A percentile compares a stretch with the other conserved stretches of the same genome.
Conservation (phyloP, 179 eudicot species). For the Sideroxylon spinosum region DNA sequence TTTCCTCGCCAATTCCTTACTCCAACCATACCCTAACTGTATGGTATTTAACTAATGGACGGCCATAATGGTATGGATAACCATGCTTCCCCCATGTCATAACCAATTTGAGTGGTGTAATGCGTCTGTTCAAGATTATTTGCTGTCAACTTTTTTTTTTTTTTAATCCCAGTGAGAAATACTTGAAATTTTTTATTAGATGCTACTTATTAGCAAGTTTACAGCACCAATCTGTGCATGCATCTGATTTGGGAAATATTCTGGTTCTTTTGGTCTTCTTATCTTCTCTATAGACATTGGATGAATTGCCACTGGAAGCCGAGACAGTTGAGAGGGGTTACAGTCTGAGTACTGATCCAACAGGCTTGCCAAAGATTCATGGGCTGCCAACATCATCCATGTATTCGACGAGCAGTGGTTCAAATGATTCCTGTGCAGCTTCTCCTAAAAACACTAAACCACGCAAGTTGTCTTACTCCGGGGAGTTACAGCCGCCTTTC, state of each 20-base stretch:
- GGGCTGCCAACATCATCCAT: constrained; percentile 67
- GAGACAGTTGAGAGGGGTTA: constrained; percentile 83
- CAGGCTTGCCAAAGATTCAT: constrained; percentile 70
- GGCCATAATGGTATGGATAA: too few species aligned
- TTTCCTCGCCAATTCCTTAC: too few species aligned
- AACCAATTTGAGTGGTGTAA: too few species aligned
- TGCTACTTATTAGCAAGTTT: neutral
- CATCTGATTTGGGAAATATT: neutral
- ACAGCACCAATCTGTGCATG: neutral
- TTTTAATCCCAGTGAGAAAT: too few species aligned
- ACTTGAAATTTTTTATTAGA: neutral
- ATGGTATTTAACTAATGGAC: too few species aligned
- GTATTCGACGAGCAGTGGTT: constrained; percentile 51
- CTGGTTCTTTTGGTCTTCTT: neutral
- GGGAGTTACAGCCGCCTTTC: constrained; percentile 62
- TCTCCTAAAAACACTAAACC: constrained; percentile 63
- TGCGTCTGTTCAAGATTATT: neutral
- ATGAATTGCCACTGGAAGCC: constrained; percentile 83
- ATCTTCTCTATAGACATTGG: constrained; percentile 47
- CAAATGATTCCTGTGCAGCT: constrained; percentile 51
- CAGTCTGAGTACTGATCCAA: constrained; percentile 54
- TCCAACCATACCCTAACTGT: too few species aligned
- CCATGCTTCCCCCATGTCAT: too few species aligned
- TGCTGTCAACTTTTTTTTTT: too few species aligned
- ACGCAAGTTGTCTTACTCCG: constrained; percentile 79